Percentiles rank a stretch among this genome's conserved stretches.
Evolutionary conservation across 495 filamentous ascomycete genomes (phyloP).

Genomic region (Pyrenopolyporus hunteri): DNA sequence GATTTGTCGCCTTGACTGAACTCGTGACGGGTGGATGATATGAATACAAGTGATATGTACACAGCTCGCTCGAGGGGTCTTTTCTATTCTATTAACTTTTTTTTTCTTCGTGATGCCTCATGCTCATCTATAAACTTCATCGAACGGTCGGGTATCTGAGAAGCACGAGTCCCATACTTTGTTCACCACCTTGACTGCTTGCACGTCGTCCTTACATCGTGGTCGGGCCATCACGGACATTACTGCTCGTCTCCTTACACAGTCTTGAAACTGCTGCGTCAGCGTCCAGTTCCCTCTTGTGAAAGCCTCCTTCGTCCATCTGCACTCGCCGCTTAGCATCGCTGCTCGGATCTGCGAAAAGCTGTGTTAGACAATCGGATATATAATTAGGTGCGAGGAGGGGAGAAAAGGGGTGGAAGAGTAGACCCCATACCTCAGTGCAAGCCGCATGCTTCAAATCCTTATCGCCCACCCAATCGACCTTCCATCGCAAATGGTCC

Average conservation of each 20-base stretch:
- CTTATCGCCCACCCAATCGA: constrained; percentile 74
- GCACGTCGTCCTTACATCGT: constrained; percentile 80
- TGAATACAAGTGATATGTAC: constrained; percentile 30
- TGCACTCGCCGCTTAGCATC: constrained; percentile 90
- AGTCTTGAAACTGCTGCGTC: constrained; percentile 91
- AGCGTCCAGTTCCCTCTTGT: constrained; percentile 81
- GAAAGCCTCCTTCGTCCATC: constrained; percentile 87
- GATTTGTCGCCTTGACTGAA: constrained; percentile 7
- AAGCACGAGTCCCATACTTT: constrained; percentile 99
- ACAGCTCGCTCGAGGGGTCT: constrained; percentile 3
- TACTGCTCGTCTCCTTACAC: constrained; percentile 80
- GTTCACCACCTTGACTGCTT: constrained; percentile 87
- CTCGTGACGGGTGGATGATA: not conserved
- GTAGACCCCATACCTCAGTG: constrained; percentile 72
- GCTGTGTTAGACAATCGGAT: constrained; percentile 9
- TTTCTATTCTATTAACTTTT: not conserved
- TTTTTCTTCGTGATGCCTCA: not conserved
- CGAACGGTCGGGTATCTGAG: constrained; percentile 89
- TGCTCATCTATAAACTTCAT: constrained; percentile 88
- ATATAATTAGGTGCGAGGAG: not conserved
- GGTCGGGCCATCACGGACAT: constrained; percentile 76
- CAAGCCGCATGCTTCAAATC: constrained; percentile 86
- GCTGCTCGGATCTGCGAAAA: constrained; percentile 79
- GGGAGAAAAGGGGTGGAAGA: not conserved
- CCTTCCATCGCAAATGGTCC: constrained; percentile 89